These are phyloP conservation scores for Blepharisma stoltei DNA, from an alignment of 73 alveolate species.

Conservation along the genomic window DNA sequence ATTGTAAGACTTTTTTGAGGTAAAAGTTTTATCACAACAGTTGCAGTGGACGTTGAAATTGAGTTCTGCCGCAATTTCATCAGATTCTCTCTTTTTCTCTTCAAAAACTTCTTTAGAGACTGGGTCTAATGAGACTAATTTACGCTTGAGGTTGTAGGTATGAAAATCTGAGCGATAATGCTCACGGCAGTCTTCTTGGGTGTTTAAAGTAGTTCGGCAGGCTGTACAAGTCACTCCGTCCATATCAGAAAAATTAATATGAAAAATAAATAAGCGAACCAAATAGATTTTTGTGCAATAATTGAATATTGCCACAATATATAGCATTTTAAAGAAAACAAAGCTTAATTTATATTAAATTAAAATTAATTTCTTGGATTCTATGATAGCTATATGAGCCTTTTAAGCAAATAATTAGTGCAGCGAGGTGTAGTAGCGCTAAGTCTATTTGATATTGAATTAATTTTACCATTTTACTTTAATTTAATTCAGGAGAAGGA, in stretches of 20 bases:
- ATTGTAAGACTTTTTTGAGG: background rate
- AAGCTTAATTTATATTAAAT: too few relatives aligned
- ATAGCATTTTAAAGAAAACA: too few relatives aligned
- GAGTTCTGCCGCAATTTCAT: background rate
- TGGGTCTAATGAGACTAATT: constrained; percentile 53
- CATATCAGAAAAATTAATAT: background rate
- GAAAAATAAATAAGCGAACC: too few relatives aligned
- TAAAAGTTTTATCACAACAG: constrained; percentile 19
- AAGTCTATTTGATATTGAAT: too few relatives aligned
- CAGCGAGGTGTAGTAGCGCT: too few relatives aligned
- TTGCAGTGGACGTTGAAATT: constrained; percentile 1
- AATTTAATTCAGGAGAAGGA: too few relatives aligned
- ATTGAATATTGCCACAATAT: too few relatives aligned
- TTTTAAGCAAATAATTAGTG: too few relatives aligned
- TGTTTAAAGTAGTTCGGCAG: constrained; percentile 41
- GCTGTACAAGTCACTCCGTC: constrained; percentile 50
- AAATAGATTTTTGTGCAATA: too few relatives aligned
- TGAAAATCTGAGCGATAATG: constrained; percentile 59
- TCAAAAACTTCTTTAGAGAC: constrained; percentile 43
- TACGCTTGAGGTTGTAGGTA: constrained; percentile 54
- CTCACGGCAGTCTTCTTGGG: constrained; percentile 34
- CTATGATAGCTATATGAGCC: too few relatives aligned
- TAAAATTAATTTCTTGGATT: too few relatives aligned
- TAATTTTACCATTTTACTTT: too few relatives aligned
- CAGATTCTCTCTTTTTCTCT: constrained; percentile 30